Evolutionary conservation across 768 basidiomycete genomes (phyloP), one percentile per base, ranked within the genome.

Genomic region (Cystoderma amianthinum): DNA sequence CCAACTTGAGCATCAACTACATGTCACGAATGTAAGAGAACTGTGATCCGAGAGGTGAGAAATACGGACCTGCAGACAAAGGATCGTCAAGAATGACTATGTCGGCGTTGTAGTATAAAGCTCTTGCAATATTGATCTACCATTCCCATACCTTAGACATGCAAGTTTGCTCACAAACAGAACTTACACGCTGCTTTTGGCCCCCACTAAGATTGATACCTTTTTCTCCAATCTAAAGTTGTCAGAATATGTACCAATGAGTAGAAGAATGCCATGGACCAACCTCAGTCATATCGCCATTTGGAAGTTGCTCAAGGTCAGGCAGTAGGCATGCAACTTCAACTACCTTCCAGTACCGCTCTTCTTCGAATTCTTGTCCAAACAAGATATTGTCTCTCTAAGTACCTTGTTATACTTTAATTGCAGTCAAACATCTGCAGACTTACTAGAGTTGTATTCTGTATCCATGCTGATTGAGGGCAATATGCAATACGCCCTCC

Each of bases 201-300:
- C 84, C 83, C 16, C 84, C 84, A 48, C 69, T 73, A 12, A 78
- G 54, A 52, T 78, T 81, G 45, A 83, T 74, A 32, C 82, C 82
- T 56, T 81, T 82, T 59, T 85, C 80, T 23, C 82, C 79, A 38
- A 84, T 83, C 81, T 81, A 43, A 9, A 33, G 32, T 33, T 42
- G 30, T 38, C 22, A 37, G 2, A n/a, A 35, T 24, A 30, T 23
- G 21, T 10, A 22, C 32, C 12, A 18, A 36, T 21, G 20, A 39
- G 13, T 35, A 12, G 24, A 3, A 18, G 3, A 6, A 32, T 20
- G 2, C 16, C 41, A 36, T 44, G n/a, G n/a, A n/a, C n/a, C n/a
- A n/a, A 81, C 81, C 65, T 85, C 82, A 1, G 83, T 86, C 44
- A 81, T 50, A 55, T 88, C 85, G 9, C 83, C 83, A 54, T 83